A percentile compares a stretch with the other conserved stretches of the same genome.
Evolutionary conservation across 2,329 filamentous ascomycete species (phyloP).

Genomic region (Neonectria magnoliae): DNA sequence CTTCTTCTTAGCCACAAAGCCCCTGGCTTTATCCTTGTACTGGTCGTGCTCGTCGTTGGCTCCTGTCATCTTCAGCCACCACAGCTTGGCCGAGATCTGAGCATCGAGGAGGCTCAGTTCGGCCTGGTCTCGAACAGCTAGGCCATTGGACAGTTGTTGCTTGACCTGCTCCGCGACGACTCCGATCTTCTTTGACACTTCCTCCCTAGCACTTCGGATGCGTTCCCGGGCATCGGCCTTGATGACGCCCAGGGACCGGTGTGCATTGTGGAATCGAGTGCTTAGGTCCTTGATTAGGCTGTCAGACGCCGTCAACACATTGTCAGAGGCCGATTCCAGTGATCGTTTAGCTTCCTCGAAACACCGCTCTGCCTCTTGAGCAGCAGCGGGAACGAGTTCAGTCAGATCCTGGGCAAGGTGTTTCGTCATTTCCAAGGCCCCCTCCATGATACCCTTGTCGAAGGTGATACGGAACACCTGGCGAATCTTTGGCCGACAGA

Average conservation of each 20-base stretch:
- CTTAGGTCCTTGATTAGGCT: constrained; percentile 39
- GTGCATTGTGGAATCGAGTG: constrained; percentile 33
- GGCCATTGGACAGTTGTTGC: constrained; percentile 33
- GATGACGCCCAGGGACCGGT: constrained; percentile 36
- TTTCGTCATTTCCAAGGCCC: constrained; percentile 56
- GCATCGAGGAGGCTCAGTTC: constrained; percentile 60
- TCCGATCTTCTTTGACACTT: constrained; percentile 32
- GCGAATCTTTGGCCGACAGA: constrained; percentile 67
- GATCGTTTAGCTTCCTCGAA: constrained; percentile 49
- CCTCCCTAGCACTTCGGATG: constrained; percentile 28
- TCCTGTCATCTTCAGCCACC: constrained; percentile 66
- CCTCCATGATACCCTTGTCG: constrained; percentile 58
- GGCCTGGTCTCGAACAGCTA: constrained; percentile 52
- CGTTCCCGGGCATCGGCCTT: constrained; percentile 32
- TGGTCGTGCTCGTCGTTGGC: constrained; percentile 56
- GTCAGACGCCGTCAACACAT: constrained; percentile 43
- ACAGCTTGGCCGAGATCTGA: constrained; percentile 65
- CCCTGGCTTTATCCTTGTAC: constrained; percentile 60
- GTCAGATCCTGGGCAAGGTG: constrained; percentile 55
- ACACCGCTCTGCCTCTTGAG: constrained; percentile 51
- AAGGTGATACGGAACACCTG: constrained; percentile 71
- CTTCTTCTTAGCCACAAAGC: constrained; percentile 52
- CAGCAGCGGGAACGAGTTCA: constrained; percentile 52
- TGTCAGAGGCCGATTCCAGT: constrained; percentile 45
- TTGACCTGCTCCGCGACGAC: constrained; percentile 28